Evolutionary conservation across 2,329 filamentous ascomycete species (phyloP).

Genomic region (Botrytis fragariae): DNA sequence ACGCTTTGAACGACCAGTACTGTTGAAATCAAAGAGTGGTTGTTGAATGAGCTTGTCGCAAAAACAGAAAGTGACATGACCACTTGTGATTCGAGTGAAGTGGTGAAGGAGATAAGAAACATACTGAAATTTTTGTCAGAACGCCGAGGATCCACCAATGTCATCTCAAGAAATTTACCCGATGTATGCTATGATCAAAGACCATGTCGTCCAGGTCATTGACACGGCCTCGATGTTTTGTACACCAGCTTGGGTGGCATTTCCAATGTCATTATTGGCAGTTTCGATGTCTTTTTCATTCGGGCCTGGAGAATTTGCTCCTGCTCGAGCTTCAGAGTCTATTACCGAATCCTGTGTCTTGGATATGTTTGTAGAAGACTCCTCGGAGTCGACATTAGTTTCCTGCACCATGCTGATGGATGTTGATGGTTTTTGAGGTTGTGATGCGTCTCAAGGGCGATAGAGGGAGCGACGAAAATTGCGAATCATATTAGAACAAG

Average conservation of each 20-base stretch:
- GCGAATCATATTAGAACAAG: background rate
- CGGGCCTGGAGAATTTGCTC: background rate
- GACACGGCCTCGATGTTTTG: conserved; percentile 31
- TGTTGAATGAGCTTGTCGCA: conserved; percentile 46
- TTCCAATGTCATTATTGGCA: background rate
- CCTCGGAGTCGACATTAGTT: background rate
- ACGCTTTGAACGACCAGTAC: conserved; percentile 17
- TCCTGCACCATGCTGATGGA: background rate
- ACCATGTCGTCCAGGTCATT: conserved; percentile 30
- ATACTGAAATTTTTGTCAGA: conserved; percentile 45
- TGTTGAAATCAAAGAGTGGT: conserved; percentile 47
- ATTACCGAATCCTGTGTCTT: background rate
- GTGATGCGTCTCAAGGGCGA: background rate
- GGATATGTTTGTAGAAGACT: background rate
- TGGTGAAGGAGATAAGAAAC: conserved; percentile 38
- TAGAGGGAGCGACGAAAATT: background rate
- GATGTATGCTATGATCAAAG: conserved; percentile 28
- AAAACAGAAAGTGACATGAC: conserved; percentile 44
- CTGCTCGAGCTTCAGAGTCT: background rate
- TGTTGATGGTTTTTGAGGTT: background rate
- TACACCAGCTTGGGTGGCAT: conserved; percentile 24
- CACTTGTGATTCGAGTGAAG: conserved; percentile 20
- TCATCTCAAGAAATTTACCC: conserved; percentile 18
- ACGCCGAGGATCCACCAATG: background rate
- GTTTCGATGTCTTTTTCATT: background rate